Evolutionary conservation across 768 basidiomycete species (phyloP).

Genomic region (Suillus occidentalis): DNA sequence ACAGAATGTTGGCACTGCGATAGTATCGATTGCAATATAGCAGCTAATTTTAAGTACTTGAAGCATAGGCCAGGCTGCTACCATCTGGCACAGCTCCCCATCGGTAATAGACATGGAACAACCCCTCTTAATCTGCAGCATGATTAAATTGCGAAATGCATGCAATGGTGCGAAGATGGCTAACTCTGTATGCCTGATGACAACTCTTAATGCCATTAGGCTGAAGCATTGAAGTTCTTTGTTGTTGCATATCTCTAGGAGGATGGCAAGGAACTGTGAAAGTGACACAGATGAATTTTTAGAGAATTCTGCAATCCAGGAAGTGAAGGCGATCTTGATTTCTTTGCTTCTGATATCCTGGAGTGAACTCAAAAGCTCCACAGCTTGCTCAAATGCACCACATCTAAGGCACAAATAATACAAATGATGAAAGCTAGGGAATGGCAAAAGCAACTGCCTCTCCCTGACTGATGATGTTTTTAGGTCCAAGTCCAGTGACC

Average conservation of each 20-base stretch:
- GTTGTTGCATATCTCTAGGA: neutral
- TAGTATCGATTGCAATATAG: too few relatives aligned
- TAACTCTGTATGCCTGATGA: neutral
- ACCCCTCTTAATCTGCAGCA: conserved; percentile 12
- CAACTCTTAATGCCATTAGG: neutral
- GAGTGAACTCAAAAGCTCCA: neutral
- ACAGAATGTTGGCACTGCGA: neutral
- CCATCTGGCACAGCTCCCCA: too few relatives aligned
- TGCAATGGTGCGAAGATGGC: neutral
- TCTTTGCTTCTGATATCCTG: neutral
- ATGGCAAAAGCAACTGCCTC: neutral
- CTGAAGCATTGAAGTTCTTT: neutral
- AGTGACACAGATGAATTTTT: neutral
- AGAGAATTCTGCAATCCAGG: neutral
- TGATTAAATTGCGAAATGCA: neutral
- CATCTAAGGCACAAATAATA: neutral
- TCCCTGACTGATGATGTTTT: neutral
- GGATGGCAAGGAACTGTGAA: neutral
- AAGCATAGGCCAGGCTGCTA: too few relatives aligned
- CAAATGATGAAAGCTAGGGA: neutral
- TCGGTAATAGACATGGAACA: neutral
- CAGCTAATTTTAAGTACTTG: too few relatives aligned
- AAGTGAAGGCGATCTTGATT: neutral
- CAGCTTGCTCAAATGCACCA: neutral
- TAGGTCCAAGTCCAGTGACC: neutral